These are phyloP conservation scores for Zygosaccharomyces bailii DNA, from an alignment of 805 yeast genomes.

Conservation along the genomic window DNA sequence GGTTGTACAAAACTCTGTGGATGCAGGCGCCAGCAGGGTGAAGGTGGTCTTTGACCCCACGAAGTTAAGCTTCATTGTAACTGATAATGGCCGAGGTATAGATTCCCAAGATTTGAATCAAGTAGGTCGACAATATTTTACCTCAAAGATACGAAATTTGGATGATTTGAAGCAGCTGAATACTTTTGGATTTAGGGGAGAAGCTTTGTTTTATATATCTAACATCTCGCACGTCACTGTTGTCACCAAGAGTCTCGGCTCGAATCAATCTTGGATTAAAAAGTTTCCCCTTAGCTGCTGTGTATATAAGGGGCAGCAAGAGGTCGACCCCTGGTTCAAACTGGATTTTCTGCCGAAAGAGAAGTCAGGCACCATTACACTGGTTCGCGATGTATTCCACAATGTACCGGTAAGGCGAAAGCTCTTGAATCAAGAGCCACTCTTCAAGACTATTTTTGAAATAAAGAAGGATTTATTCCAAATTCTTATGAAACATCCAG, in stretches of 20 bases:
- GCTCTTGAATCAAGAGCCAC: conserved; percentile 15
- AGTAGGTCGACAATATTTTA: conserved; percentile 48
- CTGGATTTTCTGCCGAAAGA: conserved; percentile 3
- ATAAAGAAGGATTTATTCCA: conserved; percentile 24
- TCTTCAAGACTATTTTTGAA: conserved; percentile 9
- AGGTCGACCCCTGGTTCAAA: not conserved
- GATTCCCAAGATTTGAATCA: conserved; percentile 42
- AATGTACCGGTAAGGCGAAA: conserved; percentile 31
- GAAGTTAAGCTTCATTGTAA: conserved; percentile 40
- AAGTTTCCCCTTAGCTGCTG: conserved; percentile 13
- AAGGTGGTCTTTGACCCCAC: conserved; percentile 37
- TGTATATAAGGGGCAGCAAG: conserved; percentile 5
- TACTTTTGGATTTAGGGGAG: conserved; percentile 72
- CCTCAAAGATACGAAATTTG: conserved; percentile 49
- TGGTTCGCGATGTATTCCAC: conserved; percentile 22
- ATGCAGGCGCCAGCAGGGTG: conserved; percentile 46
- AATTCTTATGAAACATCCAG: conserved; percentile 21
- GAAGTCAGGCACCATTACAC: conserved; percentile 23
- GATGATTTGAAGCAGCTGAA: conserved; percentile 38
- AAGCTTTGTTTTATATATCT: conserved; percentile 57
- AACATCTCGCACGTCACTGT: conserved; percentile 46
- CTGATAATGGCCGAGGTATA: conserved; percentile 76
- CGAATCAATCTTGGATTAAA: conserved; percentile 32
- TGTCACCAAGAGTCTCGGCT: conserved; percentile 41
- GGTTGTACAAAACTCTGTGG: conserved; percentile 52